Evolutionary conservation across 1,284 basidiomycete species (phyloP), one percentile per base, ranked within the genome.

Genomic region (Flammula alnicola): DNA sequence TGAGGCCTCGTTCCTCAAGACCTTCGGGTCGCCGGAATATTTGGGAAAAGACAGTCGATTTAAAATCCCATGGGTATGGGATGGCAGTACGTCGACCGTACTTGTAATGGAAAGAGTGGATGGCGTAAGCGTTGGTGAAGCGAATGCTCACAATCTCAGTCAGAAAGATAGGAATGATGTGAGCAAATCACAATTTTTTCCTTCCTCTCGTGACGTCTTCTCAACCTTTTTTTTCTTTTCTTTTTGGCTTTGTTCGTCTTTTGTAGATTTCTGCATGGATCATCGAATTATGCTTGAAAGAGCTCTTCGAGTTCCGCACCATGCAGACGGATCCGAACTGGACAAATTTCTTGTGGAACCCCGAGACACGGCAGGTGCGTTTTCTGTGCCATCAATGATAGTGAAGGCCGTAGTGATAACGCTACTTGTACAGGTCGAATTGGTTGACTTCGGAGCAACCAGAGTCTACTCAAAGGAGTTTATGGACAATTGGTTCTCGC

Each of bases 251-350:
- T 31, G 33, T 9, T 17, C n/a, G 6, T n/a, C 12, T 32, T 26
- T 12, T 42, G 26, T 62, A 96, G 91, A 96, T 99, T 62, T 93
- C 94, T 2, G 73, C 79, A 2, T 78, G 85, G 43, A 82, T 98
- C 44, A 78, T 98, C 42, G 87, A 93, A 43, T 79, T 99, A 3
- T 97, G 94, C 62, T 74, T 99, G 32, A 84, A 81, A 49, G 96
- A 99, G 66, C 81, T 98, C 10, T 97, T 98, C 70, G 77, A 86
- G 51, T 97, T 95, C 74, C 78, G 91, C 19, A 74, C 91, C 38
- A 98, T 99, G 97, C 97, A 99, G 70, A 99, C 96, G 0, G 96
- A 99, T 68, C 96, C 97, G 1, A 99, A 99, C 65, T 98, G 93
- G 91, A 92, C 91, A 17, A 99, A 98, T 69, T 99, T 99, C 73